Evolutionary conservation across 2,329 filamentous ascomycete species (phyloP), one percentile per base, ranked within the genome.

Genomic region (Immersiporthe knoxdaviesiana): DNA sequence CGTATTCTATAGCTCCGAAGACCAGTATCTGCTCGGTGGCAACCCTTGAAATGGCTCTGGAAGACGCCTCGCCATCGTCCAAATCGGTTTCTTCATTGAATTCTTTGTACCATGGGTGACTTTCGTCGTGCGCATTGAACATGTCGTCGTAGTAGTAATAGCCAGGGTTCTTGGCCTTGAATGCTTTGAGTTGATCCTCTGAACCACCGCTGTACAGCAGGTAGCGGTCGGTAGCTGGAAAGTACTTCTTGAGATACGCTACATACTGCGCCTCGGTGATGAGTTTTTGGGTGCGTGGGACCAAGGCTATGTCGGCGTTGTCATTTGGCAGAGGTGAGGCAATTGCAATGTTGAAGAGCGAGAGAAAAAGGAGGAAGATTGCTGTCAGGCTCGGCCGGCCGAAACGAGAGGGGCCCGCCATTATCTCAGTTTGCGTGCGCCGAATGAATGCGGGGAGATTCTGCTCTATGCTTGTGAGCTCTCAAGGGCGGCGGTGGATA

Each of bases 251-350:
- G 30, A 60, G 58, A 39, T 35, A 60, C 7, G 58, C 58, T 8
- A n/a, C 58, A 39, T 37, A 60, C 27, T 60, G 1, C 10, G 27
- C 32, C 58, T 21, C 4, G 58, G 58, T 60, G 58, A 60, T 60
- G 58, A 35, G 27, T 39, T 35, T 60, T n/a, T 60, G n/a, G 58
- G 16, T 37, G 58, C 58, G 58, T 39, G 58, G 32, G 58, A 24
- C 32, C 30, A 60, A 35, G 21, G 54, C 21, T 35, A 39, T 60
- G 58, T 8, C 2, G 58, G 24, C 35, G 8, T 60, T 60, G 58
- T 60, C 58, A 24, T 35, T 39, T 60, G 58, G 58, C 58, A 60
- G 58, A 60, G 32, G 58, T 39, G 58, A 35, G 58, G 58, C 58
- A 21, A 8, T 39, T 39, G 58, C 58, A 37, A 60, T 39, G 32